Conservation (phyloP, 2,329 filamentous ascomycete genomes). For the Orbilia brochopaga region DNA sequence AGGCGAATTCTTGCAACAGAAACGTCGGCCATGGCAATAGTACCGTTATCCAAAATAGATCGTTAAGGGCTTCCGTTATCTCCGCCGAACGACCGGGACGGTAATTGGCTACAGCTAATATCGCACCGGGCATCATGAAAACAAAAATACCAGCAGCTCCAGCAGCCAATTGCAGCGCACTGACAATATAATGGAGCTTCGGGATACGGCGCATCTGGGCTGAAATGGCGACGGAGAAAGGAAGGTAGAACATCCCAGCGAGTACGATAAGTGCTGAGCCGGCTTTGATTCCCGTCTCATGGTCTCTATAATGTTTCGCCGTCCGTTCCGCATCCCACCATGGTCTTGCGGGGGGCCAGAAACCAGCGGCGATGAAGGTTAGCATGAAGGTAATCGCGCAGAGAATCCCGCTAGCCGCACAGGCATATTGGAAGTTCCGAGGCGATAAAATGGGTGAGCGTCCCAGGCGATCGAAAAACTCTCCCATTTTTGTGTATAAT, state of each 20-base stretch:
- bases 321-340: conserved; percentile 52
- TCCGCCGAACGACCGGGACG: conserved; percentile 52
- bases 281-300: conserved; percentile 39
- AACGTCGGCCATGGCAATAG: too few relatives aligned
- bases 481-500: too few relatives aligned
- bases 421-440: conserved; percentile 2
- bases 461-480: too few relatives aligned
- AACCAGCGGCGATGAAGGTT: not conserved
- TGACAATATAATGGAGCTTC: conserved; percentile 41
- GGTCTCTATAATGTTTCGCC: conserved; percentile 50
- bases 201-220: conserved; percentile 54
- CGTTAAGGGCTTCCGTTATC: conserved; percentile 53
- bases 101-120: conserved; percentile 53
- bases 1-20: too few relatives aligned
- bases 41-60: too few relatives aligned
- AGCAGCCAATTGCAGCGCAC: conserved; percentile 49
- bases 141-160: conserved; percentile 50
- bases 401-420: not conserved
- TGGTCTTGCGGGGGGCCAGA: conserved; percentile 14
- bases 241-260: conserved; percentile 53
- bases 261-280: conserved; percentile 40
- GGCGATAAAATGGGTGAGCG: conserved; percentile 1
- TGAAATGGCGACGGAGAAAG: conserved; percentile 53
- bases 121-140: conserved; percentile 51
- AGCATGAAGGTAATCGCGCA: conserved; percentile 1